Percentiles rank a stretch among this genome's conserved stretches.
Conservation (phyloP, 805 yeast genomes). For the Lipomyces orientalis region DNA sequence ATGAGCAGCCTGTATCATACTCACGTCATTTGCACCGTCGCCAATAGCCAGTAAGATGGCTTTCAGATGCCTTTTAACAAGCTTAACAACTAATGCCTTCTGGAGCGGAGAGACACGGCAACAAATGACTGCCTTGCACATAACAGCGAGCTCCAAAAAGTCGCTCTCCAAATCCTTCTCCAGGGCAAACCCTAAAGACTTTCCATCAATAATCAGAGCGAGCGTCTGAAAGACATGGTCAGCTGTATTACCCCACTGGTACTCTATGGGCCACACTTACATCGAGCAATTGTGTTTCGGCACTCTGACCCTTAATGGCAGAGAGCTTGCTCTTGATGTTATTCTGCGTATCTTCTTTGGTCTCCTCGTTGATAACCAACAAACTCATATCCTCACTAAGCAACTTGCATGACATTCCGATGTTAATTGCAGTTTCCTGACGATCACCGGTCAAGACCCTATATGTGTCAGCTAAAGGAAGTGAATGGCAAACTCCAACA, state of each 20-base stretch:
- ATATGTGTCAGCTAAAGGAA: constrained; percentile 5
- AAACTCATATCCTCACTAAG: constrained; percentile 95
- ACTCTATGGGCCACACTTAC: constrained; percentile 48
- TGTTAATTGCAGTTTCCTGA: constrained; percentile 97
- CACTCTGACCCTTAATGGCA: constrained; percentile 61
- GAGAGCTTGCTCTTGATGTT: constrained; percentile 76
- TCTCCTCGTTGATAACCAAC: constrained; percentile 84
- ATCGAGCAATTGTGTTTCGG: constrained; percentile 51
- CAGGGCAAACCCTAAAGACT: constrained; percentile 83
- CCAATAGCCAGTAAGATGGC: constrained; percentile 87
- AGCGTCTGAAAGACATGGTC: constrained; percentile 59
- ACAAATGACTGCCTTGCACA: constrained; percentile 95
- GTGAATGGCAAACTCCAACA: background rate
- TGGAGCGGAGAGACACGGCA: constrained; percentile 98
- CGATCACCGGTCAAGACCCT: constrained; percentile 92
- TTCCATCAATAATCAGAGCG: constrained; percentile 94
- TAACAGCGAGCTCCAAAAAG: constrained; percentile 76
- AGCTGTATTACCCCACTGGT: background rate
- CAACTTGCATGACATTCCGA: constrained; percentile 96
- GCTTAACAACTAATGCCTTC: constrained; percentile 92
- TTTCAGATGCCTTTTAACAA: constrained; percentile 83
- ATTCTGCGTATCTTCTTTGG: constrained; percentile 72
- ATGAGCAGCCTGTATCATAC: constrained; percentile 99
- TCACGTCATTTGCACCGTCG: constrained; percentile 98
- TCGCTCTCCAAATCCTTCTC: constrained; percentile 79